Evolutionary conservation across 345 rosid species (phyloP).

Genomic region (Populus ilicifolia): DNA sequence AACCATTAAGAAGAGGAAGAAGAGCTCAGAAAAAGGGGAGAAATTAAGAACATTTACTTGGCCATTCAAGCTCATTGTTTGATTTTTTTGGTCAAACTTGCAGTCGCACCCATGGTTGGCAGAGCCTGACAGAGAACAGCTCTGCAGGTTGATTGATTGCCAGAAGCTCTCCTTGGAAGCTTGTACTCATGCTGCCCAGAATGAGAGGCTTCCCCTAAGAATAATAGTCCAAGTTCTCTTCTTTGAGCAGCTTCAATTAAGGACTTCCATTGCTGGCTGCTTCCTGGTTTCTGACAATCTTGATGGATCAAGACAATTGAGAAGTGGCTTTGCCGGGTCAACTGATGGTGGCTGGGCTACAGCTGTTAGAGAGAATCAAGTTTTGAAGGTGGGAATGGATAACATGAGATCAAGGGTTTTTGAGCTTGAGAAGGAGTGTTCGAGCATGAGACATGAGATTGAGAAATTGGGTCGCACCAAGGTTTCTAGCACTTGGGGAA

Average conservation of each 20-base stretch:
- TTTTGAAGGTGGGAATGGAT: conserved; percentile 94
- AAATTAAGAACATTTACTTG: neutral
- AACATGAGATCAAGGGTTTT: conserved; percentile 87
- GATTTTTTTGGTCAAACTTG: conserved; percentile 18
- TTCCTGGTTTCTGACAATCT: conserved; percentile 90
- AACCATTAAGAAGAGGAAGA: too few relatives aligned
- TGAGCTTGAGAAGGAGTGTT: conserved; percentile 63
- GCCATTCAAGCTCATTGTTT: conserved; percentile 10
- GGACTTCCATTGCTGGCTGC: conserved; percentile 95
- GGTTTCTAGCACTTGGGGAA: conserved; percentile 39
- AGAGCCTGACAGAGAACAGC: conserved; percentile 85
- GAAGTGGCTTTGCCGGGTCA: conserved; percentile 72
- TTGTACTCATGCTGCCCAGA: conserved; percentile 96
- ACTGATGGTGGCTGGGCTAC: conserved; percentile 86
- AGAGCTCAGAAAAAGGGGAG: neutral
- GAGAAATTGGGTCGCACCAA: conserved; percentile 55
- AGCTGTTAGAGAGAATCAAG: conserved; percentile 93
- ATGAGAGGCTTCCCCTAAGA: conserved; percentile 88
- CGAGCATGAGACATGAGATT: conserved; percentile 82
- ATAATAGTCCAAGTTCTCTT: conserved; percentile 87
- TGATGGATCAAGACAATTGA: conserved; percentile 78
- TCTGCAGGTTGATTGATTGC: conserved; percentile 89
- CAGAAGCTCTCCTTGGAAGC: conserved; percentile 98
- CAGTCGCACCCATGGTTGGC: conserved; percentile 97
- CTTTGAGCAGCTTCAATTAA: conserved; percentile 99